phyloP scores from a whole-genome alignment of 805 yeast genomes.

The Kregervanrija pseudodelftensis region DNA sequence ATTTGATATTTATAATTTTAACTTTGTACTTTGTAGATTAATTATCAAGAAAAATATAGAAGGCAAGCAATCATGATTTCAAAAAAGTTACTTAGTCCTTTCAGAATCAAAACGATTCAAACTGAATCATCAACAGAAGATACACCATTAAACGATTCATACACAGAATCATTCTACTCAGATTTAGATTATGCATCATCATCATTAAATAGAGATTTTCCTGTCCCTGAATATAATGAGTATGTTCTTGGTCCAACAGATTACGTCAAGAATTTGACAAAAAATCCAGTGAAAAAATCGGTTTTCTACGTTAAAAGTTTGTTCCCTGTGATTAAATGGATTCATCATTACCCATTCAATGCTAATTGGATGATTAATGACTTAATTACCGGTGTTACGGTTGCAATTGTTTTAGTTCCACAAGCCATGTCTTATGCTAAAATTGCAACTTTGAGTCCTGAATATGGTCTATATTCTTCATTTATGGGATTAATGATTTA shows the following conservation, averaged over 20 bases:
- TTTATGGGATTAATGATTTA: slow-evolving; percentile 87
- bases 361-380: slow-evolving; percentile 69
- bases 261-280: slow-evolving; percentile 21
- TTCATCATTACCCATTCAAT: slow-evolving; percentile 67
- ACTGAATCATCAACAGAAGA: no score
- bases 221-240: slow-evolving; percentile 13
- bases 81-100: no score
- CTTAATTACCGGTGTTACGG: slow-evolving; percentile 86
- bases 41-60: no score
- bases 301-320: slow-evolving; percentile 49
- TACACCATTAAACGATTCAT: no score
- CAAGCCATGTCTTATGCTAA: slow-evolving; percentile 95
- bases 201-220: no score
- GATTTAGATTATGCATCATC: no score
- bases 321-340: slow-evolving; percentile 82
- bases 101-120: no score
- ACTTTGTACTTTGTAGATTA: no score
- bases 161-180: no score
- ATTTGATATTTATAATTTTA: no score
- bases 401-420: slow-evolving; percentile 88
- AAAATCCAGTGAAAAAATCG: slow-evolving; percentile 34
- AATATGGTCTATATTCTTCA: slow-evolving; percentile 86
- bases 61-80: no score
- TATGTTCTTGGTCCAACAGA: slow-evolving; percentile 19
- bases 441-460: slow-evolving; percentile 72